These are phyloP conservation scores for Elaphomyces granulatus DNA, from an alignment of 495 filamentous ascomycete species.

Conservation along the genomic window DNA sequence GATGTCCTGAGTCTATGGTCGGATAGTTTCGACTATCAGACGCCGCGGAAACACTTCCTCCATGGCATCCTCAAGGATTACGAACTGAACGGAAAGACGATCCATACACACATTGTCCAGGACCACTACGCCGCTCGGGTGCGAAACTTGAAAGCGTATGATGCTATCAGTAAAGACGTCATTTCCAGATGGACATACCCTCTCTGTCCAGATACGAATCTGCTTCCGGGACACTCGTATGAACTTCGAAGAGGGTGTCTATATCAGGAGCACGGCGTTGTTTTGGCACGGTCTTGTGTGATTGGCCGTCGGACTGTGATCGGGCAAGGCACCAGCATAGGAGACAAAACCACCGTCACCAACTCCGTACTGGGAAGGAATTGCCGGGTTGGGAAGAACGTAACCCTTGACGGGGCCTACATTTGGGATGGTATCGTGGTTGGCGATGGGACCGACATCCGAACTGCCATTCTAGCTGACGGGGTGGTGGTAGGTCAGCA, in stretches of 20 bases:
- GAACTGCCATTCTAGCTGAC: conserved; percentile 62
- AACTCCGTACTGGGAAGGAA: conserved; percentile 68
- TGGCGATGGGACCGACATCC: conserved; percentile 53
- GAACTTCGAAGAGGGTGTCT: conserved; percentile 46
- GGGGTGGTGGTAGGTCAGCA: conserved; percentile 53
- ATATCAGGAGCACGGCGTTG: conserved; percentile 58
- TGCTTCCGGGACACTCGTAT: conserved; percentile 63
- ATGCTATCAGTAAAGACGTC: conserved; percentile 81
- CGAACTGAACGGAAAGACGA: conserved; percentile 89
- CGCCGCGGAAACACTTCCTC: conserved; percentile 75
- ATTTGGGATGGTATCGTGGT: conserved; percentile 80
- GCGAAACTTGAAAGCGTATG: conserved; percentile 75
- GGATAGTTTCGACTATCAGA: conserved; percentile 93
- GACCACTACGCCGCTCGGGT: conserved; percentile 69
- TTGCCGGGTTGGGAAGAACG: conserved; percentile 75
- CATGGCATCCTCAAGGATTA: conserved; percentile 89
- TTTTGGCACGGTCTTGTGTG: conserved; percentile 55
- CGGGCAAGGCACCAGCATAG: conserved; percentile 61
- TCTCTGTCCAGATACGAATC: conserved; percentile 80
- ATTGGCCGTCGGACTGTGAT: conserved; percentile 54
- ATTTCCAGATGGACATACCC: conserved; percentile 82
- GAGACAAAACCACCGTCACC: conserved; percentile 49
- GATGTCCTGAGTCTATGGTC: conserved; percentile 91
- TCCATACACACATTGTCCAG: conserved; percentile 76
- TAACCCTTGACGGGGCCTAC: conserved; percentile 63